Conservation (phyloP, 2,329 filamentous ascomycete species). For the Sphaerostilbella broomeana region DNA sequence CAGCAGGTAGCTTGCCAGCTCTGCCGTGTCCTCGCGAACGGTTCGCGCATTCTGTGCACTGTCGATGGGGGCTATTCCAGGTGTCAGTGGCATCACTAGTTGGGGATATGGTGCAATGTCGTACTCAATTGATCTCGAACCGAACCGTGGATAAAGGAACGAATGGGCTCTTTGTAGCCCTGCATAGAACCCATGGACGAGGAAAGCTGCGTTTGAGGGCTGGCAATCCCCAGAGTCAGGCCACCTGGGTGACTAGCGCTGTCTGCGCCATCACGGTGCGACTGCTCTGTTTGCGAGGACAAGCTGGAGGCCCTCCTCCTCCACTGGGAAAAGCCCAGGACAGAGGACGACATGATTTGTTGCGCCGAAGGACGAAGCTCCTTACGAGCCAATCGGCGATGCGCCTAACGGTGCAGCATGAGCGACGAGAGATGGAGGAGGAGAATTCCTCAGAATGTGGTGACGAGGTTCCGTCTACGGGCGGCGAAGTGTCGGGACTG, state of each 20-base stretch:
- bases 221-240: slow-evolving; percentile 16
- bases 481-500: neutral
- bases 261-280: slow-evolving; percentile 23
- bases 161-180: slow-evolving; percentile 56
- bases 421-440: neutral
- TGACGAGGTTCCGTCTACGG: neutral
- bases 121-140: slow-evolving; percentile 53
- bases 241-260: slow-evolving; percentile 17
- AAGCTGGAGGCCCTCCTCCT: slow-evolving; percentile 36
- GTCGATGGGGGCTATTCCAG: slow-evolving; percentile 48
- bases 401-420: slow-evolving; percentile 20
- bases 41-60: slow-evolving; percentile 68
- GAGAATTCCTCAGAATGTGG: neutral
- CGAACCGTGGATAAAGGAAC: slow-evolving; percentile 65
- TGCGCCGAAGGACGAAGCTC: slow-evolving; percentile 9
- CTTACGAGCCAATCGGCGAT: slow-evolving; percentile 11
- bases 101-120: slow-evolving; percentile 17
- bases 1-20: slow-evolving; percentile 76
- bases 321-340: slow-evolving; percentile 43
- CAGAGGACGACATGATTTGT: slow-evolving; percentile 40
- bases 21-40: slow-evolving; percentile 79
- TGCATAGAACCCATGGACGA: slow-evolving; percentile 31
- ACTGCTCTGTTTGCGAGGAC: slow-evolving; percentile 25
- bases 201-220: slow-evolving; percentile 27
- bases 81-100: slow-evolving; percentile 7